These are phyloP conservation scores for Dactylella cylindrospora DNA, from an alignment of 2,329 filamentous ascomycete genomes.

Conservation along the genomic window DNA sequence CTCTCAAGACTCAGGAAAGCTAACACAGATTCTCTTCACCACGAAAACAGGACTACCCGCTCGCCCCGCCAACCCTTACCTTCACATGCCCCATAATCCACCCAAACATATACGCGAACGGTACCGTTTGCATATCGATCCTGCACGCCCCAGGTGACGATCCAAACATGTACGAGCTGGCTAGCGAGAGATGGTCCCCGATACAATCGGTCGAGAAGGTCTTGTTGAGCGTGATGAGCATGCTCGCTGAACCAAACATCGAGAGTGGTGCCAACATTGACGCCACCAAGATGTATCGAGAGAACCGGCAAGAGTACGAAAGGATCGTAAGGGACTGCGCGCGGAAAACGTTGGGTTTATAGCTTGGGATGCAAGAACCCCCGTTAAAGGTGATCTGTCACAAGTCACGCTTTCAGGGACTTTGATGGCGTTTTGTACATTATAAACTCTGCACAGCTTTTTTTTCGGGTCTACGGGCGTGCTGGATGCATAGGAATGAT, in stretches of 20 bases:
- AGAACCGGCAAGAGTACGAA: constrained; percentile 80
- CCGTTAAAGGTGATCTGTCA: constrained; percentile 5
- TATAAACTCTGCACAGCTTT: too few species aligned
- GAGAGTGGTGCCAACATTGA: constrained; percentile 96
- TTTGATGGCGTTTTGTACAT: too few species aligned
- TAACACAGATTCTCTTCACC: too few species aligned
- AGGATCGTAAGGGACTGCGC: constrained; percentile 80
- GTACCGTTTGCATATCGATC: constrained; percentile 96
- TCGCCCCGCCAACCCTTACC: constrained; percentile 92
- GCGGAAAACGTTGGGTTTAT: constrained; percentile 73
- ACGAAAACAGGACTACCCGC: constrained; percentile 71
- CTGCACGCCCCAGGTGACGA: constrained; percentile 94
- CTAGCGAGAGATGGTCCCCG: constrained; percentile 91
- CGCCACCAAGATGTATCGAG: constrained; percentile 94
- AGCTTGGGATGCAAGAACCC: too few species aligned
- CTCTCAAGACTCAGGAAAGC: too few species aligned
- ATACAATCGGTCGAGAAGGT: constrained; percentile 99
- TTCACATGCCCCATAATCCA: constrained; percentile 95
- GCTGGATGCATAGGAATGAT: too few species aligned
- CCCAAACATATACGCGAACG: constrained; percentile 91
- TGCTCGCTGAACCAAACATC: constrained; percentile 96
- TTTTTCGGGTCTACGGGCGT: too few species aligned
- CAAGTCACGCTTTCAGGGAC: too few species aligned
- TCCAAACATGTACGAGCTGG: constrained; percentile 96
- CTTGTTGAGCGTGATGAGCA: constrained; percentile 93